Percentiles rank a stretch among this genome's conserved stretches.
These are phyloP conservation scores for Candida orba DNA, from an alignment of 805 yeast species.

Conservation along the genomic window DNA sequence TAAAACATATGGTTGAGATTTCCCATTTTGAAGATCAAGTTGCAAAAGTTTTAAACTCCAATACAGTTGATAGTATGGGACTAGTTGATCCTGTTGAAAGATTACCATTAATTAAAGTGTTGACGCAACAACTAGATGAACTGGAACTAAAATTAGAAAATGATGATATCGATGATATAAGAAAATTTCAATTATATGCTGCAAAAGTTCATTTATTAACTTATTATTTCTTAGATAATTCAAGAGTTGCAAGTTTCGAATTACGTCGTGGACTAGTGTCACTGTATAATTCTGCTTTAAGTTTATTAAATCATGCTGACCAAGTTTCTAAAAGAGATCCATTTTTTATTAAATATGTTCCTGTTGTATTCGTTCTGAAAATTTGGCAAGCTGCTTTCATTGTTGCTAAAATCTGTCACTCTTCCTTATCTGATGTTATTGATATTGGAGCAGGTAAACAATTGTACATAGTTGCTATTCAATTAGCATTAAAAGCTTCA, in stretches of 20 bases:
- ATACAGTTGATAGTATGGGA: conserved; percentile 59
- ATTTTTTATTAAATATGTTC: conserved; percentile 66
- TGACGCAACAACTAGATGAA: conserved; percentile 68
- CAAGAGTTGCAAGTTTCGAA: conserved; percentile 39
- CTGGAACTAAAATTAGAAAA: conserved; percentile 52
- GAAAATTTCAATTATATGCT: conserved; percentile 61
- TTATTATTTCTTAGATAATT: conserved; percentile 67
- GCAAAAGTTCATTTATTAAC: conserved; percentile 79
- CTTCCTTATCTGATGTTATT: conserved; percentile 57
- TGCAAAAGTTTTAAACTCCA: conserved; percentile 67
- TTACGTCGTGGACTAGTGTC: conserved; percentile 66
- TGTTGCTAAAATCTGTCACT: conserved; percentile 70
- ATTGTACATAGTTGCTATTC: conserved; percentile 59
- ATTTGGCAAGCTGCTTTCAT: conserved; percentile 92
- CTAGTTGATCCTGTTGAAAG: conserved; percentile 63
- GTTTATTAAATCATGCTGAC: conserved; percentile 60
- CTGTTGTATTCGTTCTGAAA: conserved; percentile 72
- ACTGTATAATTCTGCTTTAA: conserved; percentile 73
- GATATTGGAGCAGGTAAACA: conserved; percentile 69
- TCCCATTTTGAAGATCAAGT: conserved; percentile 84
- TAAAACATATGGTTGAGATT: conserved; percentile 73
- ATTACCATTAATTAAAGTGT: conserved; percentile 63
- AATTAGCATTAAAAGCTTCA: conserved; percentile 69
- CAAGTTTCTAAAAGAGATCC: conserved; percentile 52
- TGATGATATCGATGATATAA: conserved; percentile 53